Base-by-base conservation (phyloP, 495 filamentous ascomycete genomes). In the Massariosphaeria phaeospora region DNA sequence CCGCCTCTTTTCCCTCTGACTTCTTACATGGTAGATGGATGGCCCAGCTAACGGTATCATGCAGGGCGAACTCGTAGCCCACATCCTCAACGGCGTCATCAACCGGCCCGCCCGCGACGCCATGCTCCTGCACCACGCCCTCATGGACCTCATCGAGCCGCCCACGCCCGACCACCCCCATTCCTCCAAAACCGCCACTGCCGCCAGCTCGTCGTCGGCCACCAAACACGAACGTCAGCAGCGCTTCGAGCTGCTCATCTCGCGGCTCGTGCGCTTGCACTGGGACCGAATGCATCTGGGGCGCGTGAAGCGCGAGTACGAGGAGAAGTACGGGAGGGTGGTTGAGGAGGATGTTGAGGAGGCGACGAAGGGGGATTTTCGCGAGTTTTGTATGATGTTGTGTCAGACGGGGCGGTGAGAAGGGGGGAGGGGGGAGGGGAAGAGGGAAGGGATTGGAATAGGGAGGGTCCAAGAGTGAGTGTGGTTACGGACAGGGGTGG, bases 61-160 rank as follows among this genome's bases (percentile, higher is more conserved):
- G n/a, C 62, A 96, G 93, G 93, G 93, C 40, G 93, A 98, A 72
- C 82, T 93, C 17, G 81, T 98, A 20, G 88, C 91, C 11, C 93
- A 98, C 71, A 87, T 97, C 56, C 86, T 98, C 66, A 96, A 96
- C 71, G 93, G 94, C 64, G 84, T 91, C 34, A 91, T 96, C 71
- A 96, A 98, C 72, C 85, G 87, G 40, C 90, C 93, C 29, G 85
- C 95, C 57, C 91, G 93, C 46, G 93, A 98, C 68, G 88, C 91
- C 4, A 79, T 97, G 31, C 84, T 98, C n/a, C 76, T 98, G 26
- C 83, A 95, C 69, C 93, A 98, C 72, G 91, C 93, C 3, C 79
- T 96, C 31, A 79, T 78, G 29, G 70, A 73, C 48, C 59, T 73
- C 42, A 64, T 64, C 40, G 61, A 64, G 5, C 56, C 64, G 4